phyloP scores from a whole-genome alignment of 2,329 filamentous ascomycete genomes.

The Phyllosticta ampelicida region DNA sequence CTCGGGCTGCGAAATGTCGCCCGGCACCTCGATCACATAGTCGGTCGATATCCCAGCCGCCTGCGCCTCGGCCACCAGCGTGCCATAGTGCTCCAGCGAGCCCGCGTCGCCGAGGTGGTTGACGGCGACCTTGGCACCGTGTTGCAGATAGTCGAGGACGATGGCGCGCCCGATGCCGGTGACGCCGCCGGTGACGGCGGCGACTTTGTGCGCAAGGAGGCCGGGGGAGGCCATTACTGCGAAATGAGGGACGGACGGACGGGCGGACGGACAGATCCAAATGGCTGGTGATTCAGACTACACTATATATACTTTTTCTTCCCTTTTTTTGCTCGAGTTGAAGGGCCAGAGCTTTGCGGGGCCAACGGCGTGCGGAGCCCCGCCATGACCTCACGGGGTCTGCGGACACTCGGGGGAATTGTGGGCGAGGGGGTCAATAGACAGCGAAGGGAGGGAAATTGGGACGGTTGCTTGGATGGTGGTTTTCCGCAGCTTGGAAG shows the following conservation, averaged over 20 bases:
- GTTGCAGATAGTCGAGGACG: conserved; percentile 63
- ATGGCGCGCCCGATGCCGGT: conserved; percentile 85
- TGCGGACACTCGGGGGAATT: not conserved
- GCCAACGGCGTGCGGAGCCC: not conserved
- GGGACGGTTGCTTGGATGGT: not conserved
- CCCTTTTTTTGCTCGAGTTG: too few relatives aligned
- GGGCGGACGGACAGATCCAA: too few relatives aligned
- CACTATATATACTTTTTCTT: too few relatives aligned
- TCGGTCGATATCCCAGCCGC: not conserved
- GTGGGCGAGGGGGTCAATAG: not conserved
- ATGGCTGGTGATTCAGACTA: too few relatives aligned
- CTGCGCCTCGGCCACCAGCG: conserved; percentile 34
- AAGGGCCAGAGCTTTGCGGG: too few relatives aligned
- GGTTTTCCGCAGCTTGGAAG: too few relatives aligned
- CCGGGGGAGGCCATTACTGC: not conserved
- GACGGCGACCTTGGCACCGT: conserved; percentile 68
- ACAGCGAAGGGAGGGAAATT: too few relatives aligned
- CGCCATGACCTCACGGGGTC: not conserved
- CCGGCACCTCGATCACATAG: conserved; percentile 53
- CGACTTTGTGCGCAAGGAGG: conserved; percentile 63
- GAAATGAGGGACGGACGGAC: too few relatives aligned
- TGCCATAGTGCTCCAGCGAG: conserved; percentile 35
- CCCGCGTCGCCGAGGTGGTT: conserved; percentile 60
- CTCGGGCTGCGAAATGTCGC: conserved; percentile 65
- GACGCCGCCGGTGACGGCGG: conserved; percentile 76